phyloP scores from a whole-genome alignment of 306 rosid species.

The Vigna angularis region DNA sequence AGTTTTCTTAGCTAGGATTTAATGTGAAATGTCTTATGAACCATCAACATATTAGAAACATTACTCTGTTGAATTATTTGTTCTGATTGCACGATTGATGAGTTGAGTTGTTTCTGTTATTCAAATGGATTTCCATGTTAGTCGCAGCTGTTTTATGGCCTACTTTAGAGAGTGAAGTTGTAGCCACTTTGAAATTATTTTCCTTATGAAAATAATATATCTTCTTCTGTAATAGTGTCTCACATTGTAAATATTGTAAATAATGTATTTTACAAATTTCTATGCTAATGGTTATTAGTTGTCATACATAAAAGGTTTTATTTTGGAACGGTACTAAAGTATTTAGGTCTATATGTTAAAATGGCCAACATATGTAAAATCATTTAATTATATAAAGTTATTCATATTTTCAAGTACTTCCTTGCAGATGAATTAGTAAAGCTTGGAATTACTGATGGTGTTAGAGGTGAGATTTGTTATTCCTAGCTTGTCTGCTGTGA shows the following conservation, averaged over 20 bases:
- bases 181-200: slow-evolving; percentile 24
- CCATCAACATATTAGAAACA: slow-evolving; percentile 19
- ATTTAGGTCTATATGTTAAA: not conserved
- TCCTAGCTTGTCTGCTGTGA: slow-evolving; percentile 32
- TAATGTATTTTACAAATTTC: not conserved
- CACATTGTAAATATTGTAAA: not conserved
- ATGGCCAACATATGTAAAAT: not conserved
- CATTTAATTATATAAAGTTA: not conserved
- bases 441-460: slow-evolving; percentile 93
- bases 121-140: slow-evolving; percentile 35
- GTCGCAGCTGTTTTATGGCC: slow-evolving; percentile 11
- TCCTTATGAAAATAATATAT: slow-evolving; percentile 28
- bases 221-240: not conserved
- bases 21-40: slow-evolving; percentile 35
- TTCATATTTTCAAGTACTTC: slow-evolving; percentile 24
- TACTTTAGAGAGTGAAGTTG: slow-evolving; percentile 31
- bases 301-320: not conserved
- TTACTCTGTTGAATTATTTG: slow-evolving; percentile 13
- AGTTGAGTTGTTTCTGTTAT: slow-evolving; percentile 34
- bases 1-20: slow-evolving; percentile 27
- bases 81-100: slow-evolving; percentile 26
- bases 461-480: slow-evolving; percentile 73
- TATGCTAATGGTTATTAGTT: not conserved
- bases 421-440: slow-evolving; percentile 83
- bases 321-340: not conserved